Evolutionary conservation across 148 eudicot genomes (phyloP).

Genomic region (Chenopodium berlandieri): DNA sequence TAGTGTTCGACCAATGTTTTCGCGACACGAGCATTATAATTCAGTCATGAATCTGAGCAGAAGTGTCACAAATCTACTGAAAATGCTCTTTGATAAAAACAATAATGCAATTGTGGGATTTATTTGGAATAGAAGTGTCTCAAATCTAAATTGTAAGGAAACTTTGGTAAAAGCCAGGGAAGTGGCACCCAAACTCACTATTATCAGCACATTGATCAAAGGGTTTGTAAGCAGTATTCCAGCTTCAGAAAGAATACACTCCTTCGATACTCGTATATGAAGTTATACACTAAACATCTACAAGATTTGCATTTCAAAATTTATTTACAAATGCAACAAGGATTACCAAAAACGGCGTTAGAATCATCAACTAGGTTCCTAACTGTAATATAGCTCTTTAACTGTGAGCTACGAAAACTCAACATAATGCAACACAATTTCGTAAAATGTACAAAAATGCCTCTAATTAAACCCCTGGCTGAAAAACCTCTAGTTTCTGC

Average conservation of each 20-base stretch:
- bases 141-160: background rate
- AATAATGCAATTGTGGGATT: background rate
- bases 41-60: too few species aligned
- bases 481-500: conserved; percentile 12
- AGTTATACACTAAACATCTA: conserved; percentile 32
- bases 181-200: background rate
- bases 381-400: conserved; percentile 25
- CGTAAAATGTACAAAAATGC: conserved; percentile 28
- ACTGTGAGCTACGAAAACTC: conserved; percentile 28
- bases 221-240: conserved; percentile 5
- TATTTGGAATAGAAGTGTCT: background rate
- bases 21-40: background rate
- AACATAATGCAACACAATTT: conserved; percentile 24
- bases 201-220: background rate
- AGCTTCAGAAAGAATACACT: conserved; percentile 25
- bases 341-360: conserved; percentile 27
- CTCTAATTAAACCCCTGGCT: conserved; percentile 17
- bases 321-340: conserved; percentile 36
- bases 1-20: conserved; percentile 1
- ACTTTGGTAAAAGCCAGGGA: background rate
- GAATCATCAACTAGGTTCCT: conserved; percentile 30
- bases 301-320: conserved; percentile 32
- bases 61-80: background rate
- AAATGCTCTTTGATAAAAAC: background rate
- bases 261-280: conserved; percentile 11